Evolutionary conservation across 768 basidiomycete species (phyloP), one percentile per base, ranked within the genome.

Genomic region (Mycena maculata): DNA sequence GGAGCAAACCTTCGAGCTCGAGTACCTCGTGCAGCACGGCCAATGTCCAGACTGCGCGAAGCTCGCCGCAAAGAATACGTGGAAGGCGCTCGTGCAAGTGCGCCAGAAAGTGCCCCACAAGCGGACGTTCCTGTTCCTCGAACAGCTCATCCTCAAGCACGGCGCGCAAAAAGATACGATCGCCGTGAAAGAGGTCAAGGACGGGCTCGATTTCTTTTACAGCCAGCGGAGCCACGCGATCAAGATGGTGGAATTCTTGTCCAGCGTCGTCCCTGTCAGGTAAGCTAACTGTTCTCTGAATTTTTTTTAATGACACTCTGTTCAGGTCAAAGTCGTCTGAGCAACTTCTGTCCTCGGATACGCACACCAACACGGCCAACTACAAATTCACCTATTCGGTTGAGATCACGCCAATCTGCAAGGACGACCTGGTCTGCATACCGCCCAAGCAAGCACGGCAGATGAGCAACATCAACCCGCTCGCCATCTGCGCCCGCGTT

Each of bases 61-160:
- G 73, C 87, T 99, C 5, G 98, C 98, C 0, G 98, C 98, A 3
- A 99, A 99, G 82, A 98, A 99, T 77, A 99, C 96, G 0, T 99
- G 97, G 98, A 96, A 95, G 76, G 95, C 97, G 1, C 85, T 95
- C 39, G 96, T 99, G 1, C 98, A 99, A 83, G 95, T 99, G n/a
- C 91, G 98, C 49, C 98, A 99, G 77, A 99, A 99, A 80, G 98
- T 99, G 45, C 85, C 95, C 5, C 98, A 99, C 78, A 99, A 99
- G 81, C 90, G 98, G 63, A 99, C 98, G 2, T 99, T 99, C 83
- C 80, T 99, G 73, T 99, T 91, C 83, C 89, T 99, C 56, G 98
- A 99, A 79, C 98, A 99, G 74, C 86, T 99, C 68, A 98, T 99
- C 76, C 81, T 99, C 74, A 98, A 96, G 78, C 95, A 99, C 75